Evolutionary conservation across 805 yeast species (phyloP), one percentile per base, ranked within the genome.

Genomic region (Candida argentea): DNA sequence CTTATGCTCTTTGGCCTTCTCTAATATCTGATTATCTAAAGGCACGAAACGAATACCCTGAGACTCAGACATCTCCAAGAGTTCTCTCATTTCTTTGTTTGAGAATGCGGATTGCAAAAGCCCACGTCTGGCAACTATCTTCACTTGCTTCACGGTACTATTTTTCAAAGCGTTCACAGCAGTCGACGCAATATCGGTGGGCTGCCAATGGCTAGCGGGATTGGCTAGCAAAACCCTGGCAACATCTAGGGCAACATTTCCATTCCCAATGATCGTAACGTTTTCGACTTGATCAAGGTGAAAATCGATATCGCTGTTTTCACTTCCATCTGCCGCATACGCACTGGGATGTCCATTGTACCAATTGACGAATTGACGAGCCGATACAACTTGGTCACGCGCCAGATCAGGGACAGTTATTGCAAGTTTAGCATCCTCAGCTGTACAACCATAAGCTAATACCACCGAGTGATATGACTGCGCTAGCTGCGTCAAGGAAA

Each of bases 221-320:
- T 55, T 59, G 4, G 77, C 75, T 31, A 87, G 51, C 19, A 91
- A 56, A 1, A 91, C 63, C 30, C 98, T 61, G 1, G 95, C 85
- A 4, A 91, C 73, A 49, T 91, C 98, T 35, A 91, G 57, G 0
- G 97, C 95, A 11, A 91, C 98, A 48, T 91, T 91, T 25, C 98
- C 98, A 51, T 87, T 89, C 5, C 99, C 99, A n/a, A 91, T 69
- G 18, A 91, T 77, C 1, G 80, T 72, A 2, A 85, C 94, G 21
- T 66, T 61, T 35, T 70, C 67, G 3, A 76, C 76, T 17, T 66
- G 55, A 3, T 65, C 63, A 41, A 89, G 28, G 4, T 84, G 80
- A 30, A 50, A 49, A 10, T 32, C 28, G n/a, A n/a, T n/a, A n/a
- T n/a, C n/a, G n/a, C n/a, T n/a, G n/a, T n/a, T n/a, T n/a, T n/a